Conservation (phyloP, 2,329 filamentous ascomycete genomes). For the Lachnellula willkommii region DNA sequence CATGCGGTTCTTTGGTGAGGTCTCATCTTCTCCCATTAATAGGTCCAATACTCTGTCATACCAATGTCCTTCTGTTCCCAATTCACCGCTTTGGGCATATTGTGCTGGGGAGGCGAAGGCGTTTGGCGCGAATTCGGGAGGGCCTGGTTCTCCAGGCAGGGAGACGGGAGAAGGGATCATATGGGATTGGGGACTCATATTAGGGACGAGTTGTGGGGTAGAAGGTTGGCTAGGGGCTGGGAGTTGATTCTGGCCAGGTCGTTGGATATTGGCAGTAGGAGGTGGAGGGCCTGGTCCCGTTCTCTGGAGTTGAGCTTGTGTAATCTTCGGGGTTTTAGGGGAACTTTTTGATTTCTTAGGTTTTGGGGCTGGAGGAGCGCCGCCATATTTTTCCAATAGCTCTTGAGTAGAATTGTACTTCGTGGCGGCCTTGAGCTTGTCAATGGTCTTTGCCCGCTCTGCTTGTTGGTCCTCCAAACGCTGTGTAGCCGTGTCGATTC, state of each 20-base stretch:
- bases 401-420: constrained; percentile 94
- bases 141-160: constrained; percentile 13
- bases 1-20: constrained; percentile 81
- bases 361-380: constrained; percentile 33
- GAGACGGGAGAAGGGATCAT: constrained; percentile 20
- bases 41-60: constrained; percentile 92
- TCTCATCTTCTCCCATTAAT: constrained; percentile 91
- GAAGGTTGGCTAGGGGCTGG: constrained; percentile 21
- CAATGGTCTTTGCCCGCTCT: constrained; percentile 80
- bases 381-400: constrained; percentile 90
- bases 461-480: constrained; percentile 70
- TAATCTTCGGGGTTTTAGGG: constrained; percentile 12
- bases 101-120: constrained; percentile 45
- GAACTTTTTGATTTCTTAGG: constrained; percentile 19
- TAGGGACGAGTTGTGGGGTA: constrained; percentile 20
- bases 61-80: constrained; percentile 56
- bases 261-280: constrained; percentile 57
- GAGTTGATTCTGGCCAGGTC: constrained; percentile 25
- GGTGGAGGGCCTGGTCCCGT: constrained; percentile 54
- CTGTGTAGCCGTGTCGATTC: constrained; percentile 62
- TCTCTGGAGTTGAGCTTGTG: constrained; percentile 33
- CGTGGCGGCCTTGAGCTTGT: constrained; percentile 89
- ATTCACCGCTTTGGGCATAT: constrained; percentile 25
- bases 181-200: constrained; percentile 17
- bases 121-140: constrained; percentile 70